Evolutionary conservation across 1,284 basidiomycete genomes (phyloP).

Genomic region (Sphaerobolus stellatus): DNA sequence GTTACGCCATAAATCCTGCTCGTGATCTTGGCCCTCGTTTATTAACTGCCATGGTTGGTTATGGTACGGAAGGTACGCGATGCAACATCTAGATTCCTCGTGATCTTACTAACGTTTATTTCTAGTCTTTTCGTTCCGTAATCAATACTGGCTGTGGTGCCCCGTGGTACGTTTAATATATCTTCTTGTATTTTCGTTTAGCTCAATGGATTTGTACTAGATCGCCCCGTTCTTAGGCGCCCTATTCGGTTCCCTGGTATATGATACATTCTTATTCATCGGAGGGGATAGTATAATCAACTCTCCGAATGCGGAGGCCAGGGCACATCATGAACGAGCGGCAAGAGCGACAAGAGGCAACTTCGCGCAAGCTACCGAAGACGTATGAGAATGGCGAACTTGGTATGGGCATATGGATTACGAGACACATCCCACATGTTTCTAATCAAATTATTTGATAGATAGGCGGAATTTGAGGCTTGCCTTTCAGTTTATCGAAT

Average conservation of each 20-base stretch:
- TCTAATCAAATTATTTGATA: no score
- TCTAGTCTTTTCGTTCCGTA: constrained; percentile 47
- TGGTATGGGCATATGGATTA: no score
- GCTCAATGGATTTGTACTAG: constrained; percentile 7
- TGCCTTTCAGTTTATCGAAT: no score
- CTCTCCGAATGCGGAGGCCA: constrained; percentile 27
- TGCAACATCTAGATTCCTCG: constrained; percentile 29
- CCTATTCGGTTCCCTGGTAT: constrained; percentile 29
- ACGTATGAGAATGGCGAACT: no score
- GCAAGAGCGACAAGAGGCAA: background rate
- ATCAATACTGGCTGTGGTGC: constrained; percentile 79
- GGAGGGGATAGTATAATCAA: constrained; percentile 56
- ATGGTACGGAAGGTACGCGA: constrained; percentile 42
- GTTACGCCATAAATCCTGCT: constrained; percentile 61
- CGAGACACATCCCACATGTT: no score
- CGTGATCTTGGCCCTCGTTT: constrained; percentile 64
- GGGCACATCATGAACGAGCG: constrained; percentile 1
- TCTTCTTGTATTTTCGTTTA: constrained; percentile 6
- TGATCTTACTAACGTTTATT: constrained; percentile 35
- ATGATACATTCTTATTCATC: constrained; percentile 46
- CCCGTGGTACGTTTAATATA: constrained; percentile 41
- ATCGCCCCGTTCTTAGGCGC: constrained; percentile 27
- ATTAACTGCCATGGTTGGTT: constrained; percentile 59
- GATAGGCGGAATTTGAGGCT: no score
- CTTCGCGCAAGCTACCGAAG: no score